Percentiles rank a stretch among this genome's conserved stretches.
These are phyloP conservation scores for Ilex paraguariensis DNA, from an alignment of 305 asterid species.

Conservation along the genomic window DNA sequence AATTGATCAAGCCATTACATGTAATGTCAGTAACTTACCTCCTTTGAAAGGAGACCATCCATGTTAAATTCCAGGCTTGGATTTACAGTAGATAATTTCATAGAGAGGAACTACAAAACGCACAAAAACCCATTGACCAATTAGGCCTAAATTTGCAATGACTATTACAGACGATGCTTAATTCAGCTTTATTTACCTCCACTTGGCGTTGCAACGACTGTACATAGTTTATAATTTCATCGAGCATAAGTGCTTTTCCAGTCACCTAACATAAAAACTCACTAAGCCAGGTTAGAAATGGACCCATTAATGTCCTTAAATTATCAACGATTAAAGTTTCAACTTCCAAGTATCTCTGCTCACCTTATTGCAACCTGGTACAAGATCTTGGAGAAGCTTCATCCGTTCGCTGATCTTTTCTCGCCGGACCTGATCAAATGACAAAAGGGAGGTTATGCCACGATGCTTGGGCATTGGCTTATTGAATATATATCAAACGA, in stretches of 20 bases:
- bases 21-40: slow-evolving; percentile 33
- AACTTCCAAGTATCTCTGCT: neutral
- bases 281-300: too few species aligned
- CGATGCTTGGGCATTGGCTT: neutral
- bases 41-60: slow-evolving; percentile 40
- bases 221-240: slow-evolving; percentile 88
- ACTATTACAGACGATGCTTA: neutral
- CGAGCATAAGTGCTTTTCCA: slow-evolving; percentile 93
- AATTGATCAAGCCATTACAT: too few species aligned
- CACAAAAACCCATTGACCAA: too few species aligned
- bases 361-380: slow-evolving; percentile 96
- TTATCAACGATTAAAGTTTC: too few species aligned
- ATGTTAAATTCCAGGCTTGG: slow-evolving; percentile 51
- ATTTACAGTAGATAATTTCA: slow-evolving; percentile 81
- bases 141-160: too few species aligned
- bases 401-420: slow-evolving; percentile 95
- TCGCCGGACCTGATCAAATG: slow-evolving; percentile 57
- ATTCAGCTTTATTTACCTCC: slow-evolving; percentile 47
- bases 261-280: slow-evolving; percentile 47
- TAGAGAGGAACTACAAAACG: slow-evolving; percentile 63
- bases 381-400: slow-evolving; percentile 97
- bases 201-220: slow-evolving; percentile 94
- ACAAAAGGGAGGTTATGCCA: neutral
- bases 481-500: neutral
- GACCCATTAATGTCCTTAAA: too few species aligned